phyloP scores from a whole-genome alignment of 441 rosid species.

The Raphanus hybrid region DNA sequence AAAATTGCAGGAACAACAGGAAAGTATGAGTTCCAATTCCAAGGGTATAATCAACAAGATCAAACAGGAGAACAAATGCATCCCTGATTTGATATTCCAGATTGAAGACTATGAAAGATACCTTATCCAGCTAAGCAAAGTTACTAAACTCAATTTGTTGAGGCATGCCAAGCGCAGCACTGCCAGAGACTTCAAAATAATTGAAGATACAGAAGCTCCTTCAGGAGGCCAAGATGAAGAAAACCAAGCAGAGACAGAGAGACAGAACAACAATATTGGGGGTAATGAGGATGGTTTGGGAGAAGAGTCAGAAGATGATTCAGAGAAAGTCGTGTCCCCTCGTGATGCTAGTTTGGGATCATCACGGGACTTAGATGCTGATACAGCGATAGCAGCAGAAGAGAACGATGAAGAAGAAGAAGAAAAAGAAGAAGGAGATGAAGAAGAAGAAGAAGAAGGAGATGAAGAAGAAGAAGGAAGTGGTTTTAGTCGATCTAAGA shows the following conservation, averaged over 20 bases:
- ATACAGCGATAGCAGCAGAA: background rate
- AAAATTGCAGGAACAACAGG: constrained; percentile 67
- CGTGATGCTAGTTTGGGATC: too few species aligned
- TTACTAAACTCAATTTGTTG: constrained; percentile 68
- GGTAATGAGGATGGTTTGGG: constrained; percentile 39
- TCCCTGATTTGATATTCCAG: constrained; percentile 82
- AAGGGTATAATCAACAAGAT: constrained; percentile 77
- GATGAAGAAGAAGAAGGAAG: constrained; percentile 9
- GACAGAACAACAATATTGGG: constrained; percentile 8
- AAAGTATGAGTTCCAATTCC: constrained; percentile 42
- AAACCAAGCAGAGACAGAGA: constrained; percentile 40
- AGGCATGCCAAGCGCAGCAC: constrained; percentile 89
- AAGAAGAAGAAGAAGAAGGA: background rate
- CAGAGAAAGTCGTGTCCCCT: background rate
- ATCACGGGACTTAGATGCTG: background rate
- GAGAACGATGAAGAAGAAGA: background rate
- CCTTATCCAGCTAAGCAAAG: constrained; percentile 79
- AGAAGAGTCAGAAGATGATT: constrained; percentile 49
- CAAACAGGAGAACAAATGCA: constrained; percentile 84
- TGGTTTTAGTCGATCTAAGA: background rate
- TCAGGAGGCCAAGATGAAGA: constrained; percentile 44
- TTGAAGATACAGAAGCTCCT: constrained; percentile 44
- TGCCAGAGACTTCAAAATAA: constrained; percentile 74
- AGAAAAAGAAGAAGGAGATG: background rate
- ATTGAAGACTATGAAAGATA: constrained; percentile 82